Evolutionary conservation across 495 filamentous ascomycete species (phyloP).

Genomic region (Lindgomyces ingoldianus): DNA sequence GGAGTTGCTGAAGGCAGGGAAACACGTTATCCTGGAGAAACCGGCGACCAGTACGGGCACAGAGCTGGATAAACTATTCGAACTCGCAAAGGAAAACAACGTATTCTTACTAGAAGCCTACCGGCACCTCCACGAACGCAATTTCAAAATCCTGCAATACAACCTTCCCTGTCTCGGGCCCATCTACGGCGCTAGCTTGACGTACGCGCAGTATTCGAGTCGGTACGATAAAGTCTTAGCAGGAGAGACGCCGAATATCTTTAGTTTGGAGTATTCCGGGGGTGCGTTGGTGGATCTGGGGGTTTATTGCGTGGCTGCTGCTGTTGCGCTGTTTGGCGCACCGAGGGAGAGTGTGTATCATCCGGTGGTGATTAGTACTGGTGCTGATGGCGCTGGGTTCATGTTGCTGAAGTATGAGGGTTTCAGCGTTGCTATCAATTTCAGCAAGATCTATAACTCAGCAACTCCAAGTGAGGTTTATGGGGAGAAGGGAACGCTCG

Average conservation of each 20-base stretch:
- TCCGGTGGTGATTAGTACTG: slow-evolving; percentile 40
- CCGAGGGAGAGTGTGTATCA: slow-evolving; percentile 55
- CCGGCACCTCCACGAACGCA: slow-evolving; percentile 53
- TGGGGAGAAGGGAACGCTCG: slow-evolving; percentile 44
- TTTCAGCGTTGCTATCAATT: slow-evolving; percentile 41
- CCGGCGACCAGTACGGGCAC: slow-evolving; percentile 74
- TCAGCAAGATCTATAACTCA: slow-evolving; percentile 40
- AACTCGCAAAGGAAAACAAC: slow-evolving; percentile 58
- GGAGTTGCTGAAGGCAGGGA: slow-evolving; percentile 69
- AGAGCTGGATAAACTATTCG: slow-evolving; percentile 71
- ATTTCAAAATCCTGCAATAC: slow-evolving; percentile 74
- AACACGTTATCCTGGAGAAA: slow-evolving; percentile 88
- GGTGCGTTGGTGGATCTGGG: slow-evolving; percentile 82
- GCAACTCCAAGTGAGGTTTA: slow-evolving; percentile 41
- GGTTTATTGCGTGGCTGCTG: slow-evolving; percentile 81
- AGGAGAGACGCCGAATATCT: slow-evolving; percentile 83
- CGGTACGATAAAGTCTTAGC: slow-evolving; percentile 42
- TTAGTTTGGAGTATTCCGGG: slow-evolving; percentile 77
- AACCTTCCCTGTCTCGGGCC: slow-evolving; percentile 65
- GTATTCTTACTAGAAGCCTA: slow-evolving; percentile 45
- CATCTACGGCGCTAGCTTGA: slow-evolving; percentile 49
- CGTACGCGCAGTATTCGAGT: slow-evolving; percentile 41
- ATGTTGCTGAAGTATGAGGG: slow-evolving; percentile 39
- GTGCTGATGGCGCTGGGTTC: slow-evolving; percentile 43
- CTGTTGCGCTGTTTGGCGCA: slow-evolving; percentile 73